These are phyloP conservation scores for Phoma sp. DNA, from an alignment of 2,329 filamentous ascomycete species.

Conservation along the genomic window DNA sequence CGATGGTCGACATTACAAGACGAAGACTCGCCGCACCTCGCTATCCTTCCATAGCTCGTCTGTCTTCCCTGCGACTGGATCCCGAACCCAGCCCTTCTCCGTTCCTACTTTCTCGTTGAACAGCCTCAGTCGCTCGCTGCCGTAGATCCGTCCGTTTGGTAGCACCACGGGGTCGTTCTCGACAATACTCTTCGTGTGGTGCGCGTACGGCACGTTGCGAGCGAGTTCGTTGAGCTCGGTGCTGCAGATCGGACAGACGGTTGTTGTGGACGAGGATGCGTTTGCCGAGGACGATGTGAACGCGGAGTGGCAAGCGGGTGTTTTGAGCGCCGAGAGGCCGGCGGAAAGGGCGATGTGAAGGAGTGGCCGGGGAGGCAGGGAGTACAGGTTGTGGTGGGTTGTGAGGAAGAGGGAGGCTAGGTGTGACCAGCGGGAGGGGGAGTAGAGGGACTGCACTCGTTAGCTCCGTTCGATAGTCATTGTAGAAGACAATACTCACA, in stretches of 20 bases:
- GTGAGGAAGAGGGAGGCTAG: conserved; percentile 82
- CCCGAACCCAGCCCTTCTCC: conserved; percentile 71
- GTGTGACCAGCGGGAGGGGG: conserved; percentile 72
- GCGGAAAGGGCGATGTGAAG: conserved; percentile 91
- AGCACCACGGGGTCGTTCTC: conserved; percentile 86
- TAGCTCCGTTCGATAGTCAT: conserved; percentile 28
- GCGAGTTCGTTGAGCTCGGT: conserved; percentile 94
- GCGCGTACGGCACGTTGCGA: conserved; percentile 86
- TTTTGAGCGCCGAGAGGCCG: conserved; percentile 93
- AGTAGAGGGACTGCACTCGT: conserved; percentile 72
- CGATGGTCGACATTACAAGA: conserved; percentile 63
- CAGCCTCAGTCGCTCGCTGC: conserved; percentile 73
- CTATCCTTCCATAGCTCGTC: conserved; percentile 55
- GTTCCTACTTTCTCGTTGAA: conserved; percentile 83
- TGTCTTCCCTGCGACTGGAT: conserved; percentile 72
- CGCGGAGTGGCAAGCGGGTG: conserved; percentile 84
- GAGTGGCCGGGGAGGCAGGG: conserved; percentile 80
- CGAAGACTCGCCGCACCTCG: conserved; percentile 85
- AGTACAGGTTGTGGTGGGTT: conserved; percentile 86
- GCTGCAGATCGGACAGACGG: conserved; percentile 93
- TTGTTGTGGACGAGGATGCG: conserved; percentile 67
- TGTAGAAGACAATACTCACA: conserved; percentile 49
- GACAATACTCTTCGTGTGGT: conserved; percentile 92
- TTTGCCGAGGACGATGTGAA: conserved; percentile 63
- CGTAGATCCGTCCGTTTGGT: conserved; percentile 87